Conservation (phyloP, 768 basidiomycete genomes). For the Coprinopsis cinerea region DNA sequence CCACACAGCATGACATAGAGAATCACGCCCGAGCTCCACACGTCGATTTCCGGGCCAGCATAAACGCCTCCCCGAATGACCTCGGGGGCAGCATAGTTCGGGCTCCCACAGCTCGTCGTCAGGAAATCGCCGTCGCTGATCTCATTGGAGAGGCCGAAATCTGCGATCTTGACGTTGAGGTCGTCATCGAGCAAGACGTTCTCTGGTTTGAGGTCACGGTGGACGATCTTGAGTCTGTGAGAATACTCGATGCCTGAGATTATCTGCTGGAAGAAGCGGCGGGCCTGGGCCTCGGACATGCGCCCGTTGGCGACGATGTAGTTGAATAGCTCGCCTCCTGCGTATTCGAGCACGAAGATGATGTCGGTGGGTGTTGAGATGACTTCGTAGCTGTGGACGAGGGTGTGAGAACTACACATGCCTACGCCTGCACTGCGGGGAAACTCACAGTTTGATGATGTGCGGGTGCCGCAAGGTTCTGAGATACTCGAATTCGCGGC, state of each 20-base stretch:
- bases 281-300: slow-evolving; percentile 82
- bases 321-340: slow-evolving; percentile 95
- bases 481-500: slow-evolving; percentile 96
- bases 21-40: slow-evolving; percentile 99
- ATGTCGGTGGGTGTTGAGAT: slow-evolving; percentile 95
- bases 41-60: slow-evolving; percentile 96
- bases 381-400: slow-evolving; percentile 66
- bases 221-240: slow-evolving; percentile 94
- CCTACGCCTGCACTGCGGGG: neutral
- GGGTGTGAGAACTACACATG: slow-evolving; percentile 12
- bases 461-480: slow-evolving; percentile 90
- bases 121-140: slow-evolving; percentile 96
- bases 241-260: slow-evolving; percentile 97
- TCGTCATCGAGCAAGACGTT: slow-evolving; percentile 85
- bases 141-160: slow-evolving; percentile 95
- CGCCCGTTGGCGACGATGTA: slow-evolving; percentile 94
- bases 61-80: slow-evolving; percentile 95
- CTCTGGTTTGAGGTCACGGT: slow-evolving; percentile 97
- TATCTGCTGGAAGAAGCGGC: slow-evolving; percentile 97
- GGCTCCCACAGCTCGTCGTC: slow-evolving; percentile 95
- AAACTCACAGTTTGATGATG: slow-evolving; percentile 89
- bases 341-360: slow-evolving; percentile 97
- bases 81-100: slow-evolving; percentile 98
- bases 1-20: slow-evolving; percentile 98
- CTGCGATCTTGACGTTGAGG: slow-evolving; percentile 95